phyloP scores from a whole-genome alignment of 2,329 filamentous ascomycete species.

The Trichoderma harzianum region DNA sequence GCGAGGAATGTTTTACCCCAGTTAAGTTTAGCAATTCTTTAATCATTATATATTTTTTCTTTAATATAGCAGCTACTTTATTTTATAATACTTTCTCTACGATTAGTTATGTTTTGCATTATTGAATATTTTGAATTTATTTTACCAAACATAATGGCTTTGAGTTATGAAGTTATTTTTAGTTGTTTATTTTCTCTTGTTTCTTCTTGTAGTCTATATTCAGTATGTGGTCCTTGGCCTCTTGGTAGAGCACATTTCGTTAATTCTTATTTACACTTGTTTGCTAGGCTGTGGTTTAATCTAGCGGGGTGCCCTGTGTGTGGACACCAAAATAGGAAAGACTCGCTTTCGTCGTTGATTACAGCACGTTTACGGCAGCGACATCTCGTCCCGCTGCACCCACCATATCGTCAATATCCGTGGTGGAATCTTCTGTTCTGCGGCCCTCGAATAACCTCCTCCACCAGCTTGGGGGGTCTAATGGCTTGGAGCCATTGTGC shows the following conservation, averaged over 20 bases:
- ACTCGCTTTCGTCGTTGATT: background rate
- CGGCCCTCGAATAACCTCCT: slow-evolving; percentile 73
- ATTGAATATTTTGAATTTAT: background rate
- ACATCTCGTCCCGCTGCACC: slow-evolving; percentile 47
- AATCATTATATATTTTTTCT: background rate
- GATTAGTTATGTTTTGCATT: background rate
- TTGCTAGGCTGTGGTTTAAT: background rate
- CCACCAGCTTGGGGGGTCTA: slow-evolving; percentile 92
- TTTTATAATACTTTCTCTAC: background rate
- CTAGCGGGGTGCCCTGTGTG: background rate
- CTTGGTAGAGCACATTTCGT: background rate
- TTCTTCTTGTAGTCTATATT: background rate
- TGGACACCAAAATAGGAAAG: background rate
- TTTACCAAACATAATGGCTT: too few species aligned
- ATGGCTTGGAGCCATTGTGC: slow-evolving; percentile 76
- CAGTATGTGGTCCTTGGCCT: background rate
- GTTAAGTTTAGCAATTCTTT: background rate
- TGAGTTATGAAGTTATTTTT: background rate
- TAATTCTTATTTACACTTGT: background rate
- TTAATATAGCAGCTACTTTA: background rate
- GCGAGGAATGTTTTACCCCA: background rate
- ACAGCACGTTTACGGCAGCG: slow-evolving; percentile 13
- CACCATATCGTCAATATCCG: slow-evolving; percentile 59
- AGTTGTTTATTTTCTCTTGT: background rate
- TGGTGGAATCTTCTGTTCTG: slow-evolving; percentile 45